Conservation (phyloP, 108 stramenopile species). For the Bacterosira constricta region DNA sequence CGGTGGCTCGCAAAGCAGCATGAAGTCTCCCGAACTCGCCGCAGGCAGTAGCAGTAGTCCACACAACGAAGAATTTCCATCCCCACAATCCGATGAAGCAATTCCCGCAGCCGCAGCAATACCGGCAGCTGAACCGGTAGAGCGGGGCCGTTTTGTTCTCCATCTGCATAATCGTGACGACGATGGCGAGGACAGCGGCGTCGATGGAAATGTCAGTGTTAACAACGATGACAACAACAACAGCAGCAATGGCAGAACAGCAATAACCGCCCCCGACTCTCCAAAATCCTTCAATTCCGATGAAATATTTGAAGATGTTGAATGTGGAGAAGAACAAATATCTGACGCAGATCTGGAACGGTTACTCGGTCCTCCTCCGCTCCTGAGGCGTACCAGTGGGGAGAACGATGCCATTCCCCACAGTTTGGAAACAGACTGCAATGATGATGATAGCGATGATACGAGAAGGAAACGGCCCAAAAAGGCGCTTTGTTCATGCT, state of each 20-base stretch:
- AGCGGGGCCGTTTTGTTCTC: conserved; percentile 4
- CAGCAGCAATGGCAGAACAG: neutral
- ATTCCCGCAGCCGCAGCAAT: neutral
- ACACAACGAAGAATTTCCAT: conserved; percentile 19
- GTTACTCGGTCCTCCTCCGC: conserved; percentile 7
- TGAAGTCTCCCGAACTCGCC: no score
- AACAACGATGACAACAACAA: neutral
- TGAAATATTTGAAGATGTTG: conserved; percentile 23
- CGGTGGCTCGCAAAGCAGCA: no score
- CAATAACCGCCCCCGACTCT: neutral
- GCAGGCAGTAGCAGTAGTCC: no score
- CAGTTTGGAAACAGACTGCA: neutral
- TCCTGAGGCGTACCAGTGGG: neutral
- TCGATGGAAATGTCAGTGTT: neutral
- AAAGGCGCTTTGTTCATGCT: neutral
- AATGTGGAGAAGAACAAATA: conserved; percentile 7
- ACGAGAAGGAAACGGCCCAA: neutral
- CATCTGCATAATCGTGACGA: neutral
- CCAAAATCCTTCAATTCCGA: neutral
- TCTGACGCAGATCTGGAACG: conserved; percentile 35
- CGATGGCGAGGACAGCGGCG: neutral
- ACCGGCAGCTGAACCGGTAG: conserved; percentile 6
- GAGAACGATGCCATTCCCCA: neutral
- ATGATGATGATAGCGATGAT: neutral
- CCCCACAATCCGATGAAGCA: conserved; percentile 20